Evolutionary conservation across 2,329 filamentous ascomycete genomes (phyloP), one percentile per base, ranked within the genome.

Genomic region (Trichophyton mentagrophytes): DNA sequence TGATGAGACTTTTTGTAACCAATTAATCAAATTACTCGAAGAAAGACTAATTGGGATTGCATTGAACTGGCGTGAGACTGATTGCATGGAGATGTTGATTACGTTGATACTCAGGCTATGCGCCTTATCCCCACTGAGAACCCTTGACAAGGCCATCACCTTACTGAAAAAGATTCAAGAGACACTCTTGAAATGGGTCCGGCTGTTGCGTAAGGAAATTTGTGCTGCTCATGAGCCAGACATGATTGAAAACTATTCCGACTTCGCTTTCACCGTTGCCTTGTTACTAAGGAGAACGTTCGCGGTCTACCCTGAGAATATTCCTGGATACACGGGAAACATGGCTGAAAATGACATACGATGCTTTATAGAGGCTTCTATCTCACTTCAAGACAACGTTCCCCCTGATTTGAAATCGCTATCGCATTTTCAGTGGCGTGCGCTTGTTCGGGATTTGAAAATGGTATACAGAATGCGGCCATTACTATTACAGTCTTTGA

Each of bases 11-110:
- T 86, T 87, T 62, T 82, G 81, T 44, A 11, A 63, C 0, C 72
- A 70, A 4, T 68, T 88, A 0, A 51, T 78, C 0, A 69, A 78
- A 0, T 77, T 82, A 40, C 66, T 88, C 0, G 64, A 72, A 1
- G 62, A 69, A n/a, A 76, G 77, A 1, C 61, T 87, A 0, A 66
- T 72, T 0, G 66, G 69, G 0, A 78, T 88, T 6, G 67, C 69
- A 0, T 69, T 72, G 0, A 87, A 83, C 51, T 86, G 83, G 80
- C 76, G 83, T 0, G 85, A 88, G 63, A 73, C 71, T 0, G 69
- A 81, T 58, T 76, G 77, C 13, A 86, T 88, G 82, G 78, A 82
- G 3, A 74, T 79, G 0, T 60, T 86, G 1, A 75, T 86, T 3
- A 80, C 76, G 0, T 65, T 87, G 0, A 66, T 74, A 0, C 66